Percentiles rank a stretch among this genome's conserved stretches.
These are phyloP conservation scores for Medicago lupulina DNA, from an alignment of 306 rosid species.

Conservation along the genomic window DNA sequence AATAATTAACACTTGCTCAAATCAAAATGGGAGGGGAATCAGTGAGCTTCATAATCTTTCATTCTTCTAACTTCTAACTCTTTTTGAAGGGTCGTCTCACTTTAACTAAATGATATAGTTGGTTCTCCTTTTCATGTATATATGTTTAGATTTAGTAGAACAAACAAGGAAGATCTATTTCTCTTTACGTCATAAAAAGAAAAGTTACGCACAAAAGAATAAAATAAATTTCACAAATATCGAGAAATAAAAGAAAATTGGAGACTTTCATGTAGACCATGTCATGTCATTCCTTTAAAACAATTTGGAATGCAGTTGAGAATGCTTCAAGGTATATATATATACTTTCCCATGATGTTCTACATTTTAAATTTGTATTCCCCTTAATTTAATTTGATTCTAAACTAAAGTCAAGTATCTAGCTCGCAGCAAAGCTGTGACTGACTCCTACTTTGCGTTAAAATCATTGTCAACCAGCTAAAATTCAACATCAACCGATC, in stretches of 20 bases:
- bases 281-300: too few relatives aligned
- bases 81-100: not conserved
- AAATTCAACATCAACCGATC: slow-evolving; percentile 5
- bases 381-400: not conserved
- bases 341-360: too few relatives aligned
- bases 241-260: too few relatives aligned
- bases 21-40: not conserved
- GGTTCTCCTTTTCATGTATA: not conserved
- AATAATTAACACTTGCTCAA: too few relatives aligned
- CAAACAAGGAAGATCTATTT: not conserved
- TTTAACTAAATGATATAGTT: slow-evolving; percentile 1
- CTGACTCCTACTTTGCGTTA: not conserved
- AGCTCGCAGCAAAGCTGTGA: not conserved
- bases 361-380: not conserved
- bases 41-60: not conserved
- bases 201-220: not conserved
- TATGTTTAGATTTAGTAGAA: slow-evolving; percentile 4
- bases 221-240: too few relatives aligned
- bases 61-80: not conserved
- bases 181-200: not conserved
- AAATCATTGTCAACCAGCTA: slow-evolving; percentile 1
- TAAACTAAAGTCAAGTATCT: slow-evolving; percentile 11
- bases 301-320: too few relatives aligned
- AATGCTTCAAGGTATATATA: too few relatives aligned
- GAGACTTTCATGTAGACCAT: too few relatives aligned